Evolutionary conservation across 495 filamentous ascomycete genomes (phyloP), one percentile per base, ranked within the genome.

Genomic region (Ramalina intermedia): DNA sequence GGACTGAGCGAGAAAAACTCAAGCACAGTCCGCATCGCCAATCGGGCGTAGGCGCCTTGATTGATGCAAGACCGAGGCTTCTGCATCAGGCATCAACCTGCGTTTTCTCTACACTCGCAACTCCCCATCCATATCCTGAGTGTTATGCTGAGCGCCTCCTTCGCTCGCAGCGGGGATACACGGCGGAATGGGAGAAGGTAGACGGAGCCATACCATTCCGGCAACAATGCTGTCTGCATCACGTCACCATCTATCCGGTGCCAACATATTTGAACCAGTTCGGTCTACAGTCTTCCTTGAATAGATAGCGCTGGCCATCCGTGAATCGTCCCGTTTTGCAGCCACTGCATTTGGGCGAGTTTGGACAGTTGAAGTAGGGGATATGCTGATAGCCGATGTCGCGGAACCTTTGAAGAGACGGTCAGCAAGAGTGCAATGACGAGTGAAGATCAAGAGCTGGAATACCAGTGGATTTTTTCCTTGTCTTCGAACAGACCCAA

Each of bases 341-440:
- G 54, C 88, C 87, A 50, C 75, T 80, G 62, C 93, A 99, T 63
- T 96, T 96, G 27, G 87, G 86, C 17, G 84, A 90, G 66, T 91
- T 94, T 48, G 93, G 93, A 63, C 93, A 99, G 66, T 96, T 96
- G 73, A 89, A 93, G 70, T 91, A 99, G 23, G 93, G 93, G 42
- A 96, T 93, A 58, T 99, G 93, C 57, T 93, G 86, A 66, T 99
- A 99, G 48, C 93, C 93, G 54, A 99, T 96, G 63, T 99, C 93
- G 37, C 90, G 86, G 80, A 99, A 99, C 89, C 89, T 96, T 50
- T 21, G 38, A 48, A 47, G 38, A 64, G 36, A 43, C 44, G 55
- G 12, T 37, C 35, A 47, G 33, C 21, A 43, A 21, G 13, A 23
- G 38, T 14, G 35, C 21, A 4, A n/a, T 17, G 12, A 33, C 24